These are phyloP conservation scores for Gossypium longicalyx DNA, from an alignment of 345 rosid genomes.

Conservation along the genomic window DNA sequence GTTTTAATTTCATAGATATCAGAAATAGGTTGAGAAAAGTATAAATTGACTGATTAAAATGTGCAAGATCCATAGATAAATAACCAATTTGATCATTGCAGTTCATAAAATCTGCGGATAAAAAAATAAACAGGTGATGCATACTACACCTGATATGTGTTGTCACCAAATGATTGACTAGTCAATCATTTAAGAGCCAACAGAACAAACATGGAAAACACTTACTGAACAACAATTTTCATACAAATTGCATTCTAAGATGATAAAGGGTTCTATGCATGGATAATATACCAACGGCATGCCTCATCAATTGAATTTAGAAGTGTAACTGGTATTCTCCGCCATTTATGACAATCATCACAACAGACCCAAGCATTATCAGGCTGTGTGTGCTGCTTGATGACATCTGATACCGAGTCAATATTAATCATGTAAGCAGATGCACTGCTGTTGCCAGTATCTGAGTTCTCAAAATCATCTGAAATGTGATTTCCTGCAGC, in stretches of 20 bases:
- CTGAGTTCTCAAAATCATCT: conserved; percentile 27
- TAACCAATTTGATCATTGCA: not conserved
- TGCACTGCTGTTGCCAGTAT: conserved; percentile 25
- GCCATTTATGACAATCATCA: conserved; percentile 94
- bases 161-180: not conserved
- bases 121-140: not conserved
- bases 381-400: conserved; percentile 33
- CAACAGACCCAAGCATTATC: conserved; percentile 93
- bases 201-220: not conserved
- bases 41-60: not conserved
- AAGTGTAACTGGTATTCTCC: conserved; percentile 74
- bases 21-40: not conserved
- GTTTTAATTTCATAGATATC: not conserved
- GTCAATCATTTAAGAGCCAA: not conserved
- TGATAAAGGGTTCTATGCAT: conserved; percentile 6
- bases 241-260: conserved; percentile 10
- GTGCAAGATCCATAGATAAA: not conserved
- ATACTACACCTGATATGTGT: not conserved
- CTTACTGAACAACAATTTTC: not conserved
- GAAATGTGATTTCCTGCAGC: conserved; percentile 28
- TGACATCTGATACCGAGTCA: conserved; percentile 31
- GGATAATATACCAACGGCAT: conserved; percentile 61
- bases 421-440: conserved; percentile 32
- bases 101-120: not conserved
- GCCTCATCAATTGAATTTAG: conserved; percentile 62